phyloP scores from a whole-genome alignment of 1,284 basidiomycete species.

The Phenoliferia sp. region DNA sequence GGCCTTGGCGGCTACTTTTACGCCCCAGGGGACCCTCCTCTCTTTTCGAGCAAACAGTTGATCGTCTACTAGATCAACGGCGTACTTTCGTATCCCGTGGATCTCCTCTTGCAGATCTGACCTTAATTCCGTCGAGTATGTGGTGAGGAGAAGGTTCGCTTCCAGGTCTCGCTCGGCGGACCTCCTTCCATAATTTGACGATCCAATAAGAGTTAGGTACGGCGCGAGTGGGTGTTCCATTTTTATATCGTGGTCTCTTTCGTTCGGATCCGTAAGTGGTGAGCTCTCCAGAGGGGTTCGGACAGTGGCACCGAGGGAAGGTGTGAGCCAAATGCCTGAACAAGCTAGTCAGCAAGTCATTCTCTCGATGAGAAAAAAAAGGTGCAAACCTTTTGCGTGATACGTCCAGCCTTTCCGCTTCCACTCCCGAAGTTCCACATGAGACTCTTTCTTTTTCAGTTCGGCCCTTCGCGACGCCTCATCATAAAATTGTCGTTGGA shows the following conservation, averaged over 20 bases:
- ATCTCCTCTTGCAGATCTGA: conserved; percentile 48
- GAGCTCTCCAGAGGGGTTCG: conserved; percentile 30
- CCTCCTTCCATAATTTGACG: conserved; percentile 90
- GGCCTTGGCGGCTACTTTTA: conserved; percentile 28
- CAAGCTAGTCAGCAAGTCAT: not conserved
- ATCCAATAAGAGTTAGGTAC: conserved; percentile 81
- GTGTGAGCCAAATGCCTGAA: conserved; percentile 83
- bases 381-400: conserved; percentile 80
- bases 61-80: conserved; percentile 46
- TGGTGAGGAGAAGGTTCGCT: conserved; percentile 78
- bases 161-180: conserved; percentile 89
- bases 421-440: conserved; percentile 79
- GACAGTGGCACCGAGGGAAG: conserved; percentile 14
- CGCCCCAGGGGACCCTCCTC: conserved; percentile 61
- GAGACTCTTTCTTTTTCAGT: conserved; percentile 35
- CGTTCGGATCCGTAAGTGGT: conserved; percentile 42
- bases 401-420: conserved; percentile 91
- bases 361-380: not conserved
- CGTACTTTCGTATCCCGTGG: conserved; percentile 44
- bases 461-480: conserved; percentile 51
- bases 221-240: conserved; percentile 39
- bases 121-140: conserved; percentile 51
- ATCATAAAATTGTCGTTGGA: conserved; percentile 62
- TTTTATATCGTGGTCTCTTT: conserved; percentile 20
- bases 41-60: conserved; percentile 49